Evolutionary conservation across 2,329 filamentous ascomycete genomes (phyloP).

Genomic region (Pestalotiopsis sp.): DNA sequence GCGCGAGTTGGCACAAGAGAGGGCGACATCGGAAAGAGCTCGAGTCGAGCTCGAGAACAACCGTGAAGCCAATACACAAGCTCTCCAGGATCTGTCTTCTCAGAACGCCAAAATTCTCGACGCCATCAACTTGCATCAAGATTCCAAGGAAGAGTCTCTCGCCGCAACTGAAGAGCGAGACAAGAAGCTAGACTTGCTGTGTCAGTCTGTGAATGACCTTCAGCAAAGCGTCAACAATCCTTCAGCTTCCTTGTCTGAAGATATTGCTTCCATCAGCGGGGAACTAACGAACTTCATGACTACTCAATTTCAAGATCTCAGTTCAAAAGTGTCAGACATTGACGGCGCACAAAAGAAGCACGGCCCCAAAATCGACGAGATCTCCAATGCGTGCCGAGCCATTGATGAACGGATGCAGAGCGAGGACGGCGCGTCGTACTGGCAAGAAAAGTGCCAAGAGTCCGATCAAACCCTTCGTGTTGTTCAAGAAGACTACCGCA

Average conservation of each 20-base stretch:
- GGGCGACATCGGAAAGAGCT: not conserved
- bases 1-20: slow-evolving; percentile 11
- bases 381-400: not conserved
- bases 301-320: not conserved
- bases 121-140: not conserved
- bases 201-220: slow-evolving; percentile 4
- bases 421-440: not conserved
- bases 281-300: not conserved
- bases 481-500: not conserved
- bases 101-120: slow-evolving; percentile 15
- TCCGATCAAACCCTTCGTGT: not conserved
- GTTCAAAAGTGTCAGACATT: not conserved
- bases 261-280: not conserved
- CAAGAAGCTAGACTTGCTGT: slow-evolving; percentile 1
- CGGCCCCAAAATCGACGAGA: not conserved
- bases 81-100: not conserved
- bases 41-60: slow-evolving; percentile 9
- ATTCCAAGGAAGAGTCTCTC: not conserved
- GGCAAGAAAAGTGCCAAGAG: slow-evolving; percentile 1
- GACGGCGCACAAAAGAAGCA: not conserved
- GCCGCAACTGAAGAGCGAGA: not conserved
- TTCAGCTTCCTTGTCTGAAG: not conserved
- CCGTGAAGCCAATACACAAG: not conserved
- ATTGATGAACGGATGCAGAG: not conserved
- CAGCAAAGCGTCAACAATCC: not conserved